phyloP scores from a whole-genome alignment of 202 grass and related monocot species.

The Alloteropsis angusta region DNA sequence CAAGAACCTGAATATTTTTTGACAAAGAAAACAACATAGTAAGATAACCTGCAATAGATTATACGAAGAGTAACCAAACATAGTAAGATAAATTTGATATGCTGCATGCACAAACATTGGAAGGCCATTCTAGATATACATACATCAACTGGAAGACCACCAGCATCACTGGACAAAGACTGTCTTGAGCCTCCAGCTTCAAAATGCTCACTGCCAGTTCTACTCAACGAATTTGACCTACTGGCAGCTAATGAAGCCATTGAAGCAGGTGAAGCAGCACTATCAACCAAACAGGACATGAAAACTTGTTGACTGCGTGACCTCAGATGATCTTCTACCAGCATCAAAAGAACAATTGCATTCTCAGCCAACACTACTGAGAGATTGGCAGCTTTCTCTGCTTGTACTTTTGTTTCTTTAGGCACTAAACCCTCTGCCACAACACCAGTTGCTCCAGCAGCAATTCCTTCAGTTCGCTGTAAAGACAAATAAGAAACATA shows the following conservation, averaged over 20 bases:
- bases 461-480: slow-evolving; percentile 72
- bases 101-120: neutral
- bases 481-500: slow-evolving; percentile 24
- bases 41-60: neutral
- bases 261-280: slow-evolving; percentile 41
- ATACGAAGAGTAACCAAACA: neutral
- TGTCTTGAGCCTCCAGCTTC: slow-evolving; percentile 50
- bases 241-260: slow-evolving; percentile 38
- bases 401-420: slow-evolving; percentile 65
- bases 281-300: slow-evolving; percentile 52
- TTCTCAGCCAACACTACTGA: slow-evolving; percentile 81
- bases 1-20: slow-evolving; percentile 62
- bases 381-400: slow-evolving; percentile 64
- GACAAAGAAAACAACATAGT: slow-evolving; percentile 18
- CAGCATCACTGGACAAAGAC: slow-evolving; percentile 74
- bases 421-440: slow-evolving; percentile 58
- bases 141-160: slow-evolving; percentile 94
- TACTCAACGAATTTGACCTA: slow-evolving; percentile 69
- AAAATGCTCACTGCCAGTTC: slow-evolving; percentile 55
- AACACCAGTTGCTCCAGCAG: slow-evolving; percentile 54
- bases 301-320: slow-evolving; percentile 79
- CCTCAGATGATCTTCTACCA: slow-evolving; percentile 95
- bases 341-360: slow-evolving; percentile 88
- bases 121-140: slow-evolving; percentile 35
- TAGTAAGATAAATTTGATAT: neutral